Evolutionary conservation across 2,329 filamentous ascomycete genomes (phyloP), one percentile per base, ranked within the genome.

Genomic region (Trichocomaceae sp.): DNA sequence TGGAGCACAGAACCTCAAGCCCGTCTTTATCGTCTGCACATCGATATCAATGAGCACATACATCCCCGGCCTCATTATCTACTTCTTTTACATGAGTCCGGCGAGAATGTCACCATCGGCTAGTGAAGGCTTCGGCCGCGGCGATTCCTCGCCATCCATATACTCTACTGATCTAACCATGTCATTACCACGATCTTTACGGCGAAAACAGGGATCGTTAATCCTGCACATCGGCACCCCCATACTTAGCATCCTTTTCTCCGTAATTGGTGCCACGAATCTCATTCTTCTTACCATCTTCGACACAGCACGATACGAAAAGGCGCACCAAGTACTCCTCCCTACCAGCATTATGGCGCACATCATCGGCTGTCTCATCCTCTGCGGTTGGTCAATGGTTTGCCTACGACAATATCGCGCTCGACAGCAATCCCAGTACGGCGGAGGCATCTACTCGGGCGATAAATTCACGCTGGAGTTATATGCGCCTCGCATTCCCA

Each of bases 1-100:
- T 56, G 54, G 54, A 26, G 54, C 54, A 12, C 49, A 52, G 20
- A 13, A 47, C n/a, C 54, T 56, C 45, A 56, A 56, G 39, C 54
- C 54, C 8, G 33, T 56, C 0, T 56, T 56, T n/a, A 49, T 56
- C 20, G 20, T 26, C 8, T 52, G 54, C 46, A 33, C 44, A 13
- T 45, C 54, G 4, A 12, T 52, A 31, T 19, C 54, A 31, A 56
- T 56, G 54, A 29, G 19, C 8, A 49, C 54, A 13, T 56, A 56
- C 31, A 45, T 56, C 5, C 50, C 54, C 9, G 52, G 23, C 17
- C 29, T 48, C 0, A 39, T 44, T 1, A 33, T 56, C 7, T 56
- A 56, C 22, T 49, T 52, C 7, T 45, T 44, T 15, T 42, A 48
- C 39, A 33, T 50, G 20, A 52, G 39, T 13, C 49, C 49, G 8